Evolutionary conservation across 176 grass and related monocot species (phyloP), one percentile per base, ranked within the genome.

Genomic region (Guadua angustifolia): DNA sequence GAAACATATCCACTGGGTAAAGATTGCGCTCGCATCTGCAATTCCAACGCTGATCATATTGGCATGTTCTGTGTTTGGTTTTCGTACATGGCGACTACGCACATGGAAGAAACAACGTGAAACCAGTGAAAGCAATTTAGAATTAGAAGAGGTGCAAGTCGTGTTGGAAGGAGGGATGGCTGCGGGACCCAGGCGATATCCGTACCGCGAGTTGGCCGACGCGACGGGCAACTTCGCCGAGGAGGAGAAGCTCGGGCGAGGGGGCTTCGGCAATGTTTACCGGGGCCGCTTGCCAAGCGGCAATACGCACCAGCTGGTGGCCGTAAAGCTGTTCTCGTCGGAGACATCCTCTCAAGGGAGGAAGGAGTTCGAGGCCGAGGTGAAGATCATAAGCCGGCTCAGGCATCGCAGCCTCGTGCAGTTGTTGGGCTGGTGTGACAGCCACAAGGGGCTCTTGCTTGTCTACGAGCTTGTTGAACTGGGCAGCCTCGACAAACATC

Each of bases 351-450:
- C 12, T 0, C 46, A 8, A 8, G 80, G 47, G 1, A 74, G 71
- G 4, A 69, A 40, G 24, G 66, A 39, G 16, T 36, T 69, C 17
- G 36, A 69, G 36, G 66, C 32, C 3, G 86, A 88, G 65, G 80
- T 84, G 7, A 88, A 17, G 9, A 78, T 78, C 53, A 88, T 88
- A 63, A 78, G 72, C 80, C 79, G 70, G 13, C 46, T 88, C 24
- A 22, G 52, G 51, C 86, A 88, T 45, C 80, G 87, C 17, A 81
- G 86, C 43, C 74, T 85, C 1, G 87, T 89, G n/a, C 75, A 85
- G 78, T 36, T 89, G 6, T 24, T 80, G 0, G 78, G 78, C 0
- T 81, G 63, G 78, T 81, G 29, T 36, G 39, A 52, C 5, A 2
- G 29, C 4, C 19, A 2, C 33, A 62, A 83, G 5, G 79, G 72